A percentile compares a stretch with the other conserved stretches of the same genome.
Conservation (phyloP, 2,329 filamentous ascomycete species). For the Colletotrichum sp. region DNA sequence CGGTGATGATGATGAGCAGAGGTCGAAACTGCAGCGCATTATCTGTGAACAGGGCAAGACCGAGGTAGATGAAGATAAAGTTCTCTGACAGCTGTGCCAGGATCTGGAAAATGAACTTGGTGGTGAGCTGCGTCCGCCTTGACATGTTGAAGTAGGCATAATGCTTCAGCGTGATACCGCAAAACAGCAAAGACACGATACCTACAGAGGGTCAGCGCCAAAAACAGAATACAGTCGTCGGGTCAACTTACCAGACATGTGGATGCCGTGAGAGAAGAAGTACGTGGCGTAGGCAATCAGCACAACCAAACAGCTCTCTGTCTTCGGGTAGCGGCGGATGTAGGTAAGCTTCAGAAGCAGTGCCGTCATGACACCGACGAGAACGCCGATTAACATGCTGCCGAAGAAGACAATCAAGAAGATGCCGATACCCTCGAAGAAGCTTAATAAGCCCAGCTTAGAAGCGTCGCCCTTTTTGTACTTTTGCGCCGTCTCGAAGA, state of each 20-base stretch:
- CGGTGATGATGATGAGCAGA: conserved; percentile 90
- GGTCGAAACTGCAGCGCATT: conserved; percentile 88
- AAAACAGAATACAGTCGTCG: not conserved
- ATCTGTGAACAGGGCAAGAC: conserved; percentile 93
- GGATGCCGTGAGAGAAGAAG: conserved; percentile 95
- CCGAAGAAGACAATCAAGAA: conserved; percentile 97
- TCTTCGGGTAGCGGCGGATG: conserved; percentile 90
- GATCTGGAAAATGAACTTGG: conserved; percentile 96
- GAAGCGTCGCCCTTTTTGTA: conserved; percentile 80
- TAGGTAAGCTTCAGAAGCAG: conserved; percentile 94
- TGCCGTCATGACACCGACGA: conserved; percentile 87
- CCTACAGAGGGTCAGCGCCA: conserved; percentile 54
- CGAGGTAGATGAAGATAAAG: conserved; percentile 99
- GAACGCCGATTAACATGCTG: conserved; percentile 85
- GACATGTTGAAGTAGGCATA: conserved; percentile 99
- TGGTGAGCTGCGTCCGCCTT: conserved; percentile 92
- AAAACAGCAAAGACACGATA: conserved; percentile 96
- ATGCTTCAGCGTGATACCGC: conserved; percentile 97
- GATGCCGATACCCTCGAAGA: conserved; percentile 90
- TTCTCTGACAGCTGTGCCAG: conserved; percentile 96
- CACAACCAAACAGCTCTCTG: conserved; percentile 93
- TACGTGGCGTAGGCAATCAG: conserved; percentile 96
- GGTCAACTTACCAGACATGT: conserved; percentile 83
- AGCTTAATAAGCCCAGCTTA: conserved; percentile 77
- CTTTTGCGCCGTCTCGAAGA: conserved; percentile 96